Evolutionary conservation across 352 stramenopile species (phyloP).

Genomic region (Phytopythium ostracodes): DNA sequence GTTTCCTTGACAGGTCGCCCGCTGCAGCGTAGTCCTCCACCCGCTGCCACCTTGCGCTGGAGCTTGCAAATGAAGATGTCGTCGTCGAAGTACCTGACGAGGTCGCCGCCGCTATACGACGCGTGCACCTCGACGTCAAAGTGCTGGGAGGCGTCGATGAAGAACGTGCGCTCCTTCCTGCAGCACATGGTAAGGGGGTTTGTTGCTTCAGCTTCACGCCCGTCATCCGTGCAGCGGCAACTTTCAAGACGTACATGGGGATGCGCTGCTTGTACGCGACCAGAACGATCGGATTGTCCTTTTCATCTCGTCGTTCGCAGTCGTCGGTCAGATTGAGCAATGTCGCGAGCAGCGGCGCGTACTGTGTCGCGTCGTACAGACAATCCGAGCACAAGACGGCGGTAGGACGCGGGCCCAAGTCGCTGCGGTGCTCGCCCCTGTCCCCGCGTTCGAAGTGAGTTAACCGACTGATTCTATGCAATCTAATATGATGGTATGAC

Average conservation of each 20-base stretch:
- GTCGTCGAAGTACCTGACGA: conserved; percentile 26
- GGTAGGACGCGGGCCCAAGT: conserved; percentile 5
- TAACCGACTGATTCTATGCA: neutral
- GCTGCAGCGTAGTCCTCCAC: neutral
- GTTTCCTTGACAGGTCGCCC: neutral
- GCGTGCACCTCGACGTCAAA: conserved; percentile 40
- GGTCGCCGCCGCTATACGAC: conserved; percentile 4
- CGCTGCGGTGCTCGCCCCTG: conserved; percentile 1
- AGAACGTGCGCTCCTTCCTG: conserved; percentile 43
- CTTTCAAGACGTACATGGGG: conserved; percentile 14
- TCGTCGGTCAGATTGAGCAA: conserved; percentile 31
- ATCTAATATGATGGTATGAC: neutral
- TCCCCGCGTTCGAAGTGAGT: neutral
- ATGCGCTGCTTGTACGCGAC: conserved; percentile 75
- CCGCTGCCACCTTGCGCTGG: neutral
- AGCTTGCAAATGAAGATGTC: conserved; percentile 51
- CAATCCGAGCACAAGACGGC: conserved; percentile 64
- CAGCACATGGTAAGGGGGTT: neutral
- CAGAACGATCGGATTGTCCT: conserved; percentile 14
- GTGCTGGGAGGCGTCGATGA: conserved; percentile 21
- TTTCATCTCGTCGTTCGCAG: neutral
- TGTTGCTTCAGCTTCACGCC: neutral
- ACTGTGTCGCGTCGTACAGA: conserved; percentile 50
- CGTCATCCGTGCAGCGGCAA: neutral
- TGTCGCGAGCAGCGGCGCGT: conserved; percentile 33